Base-by-base conservation (phyloP, 768 basidiomycete genomes). In the Pulveroboletus sp. region DNA sequence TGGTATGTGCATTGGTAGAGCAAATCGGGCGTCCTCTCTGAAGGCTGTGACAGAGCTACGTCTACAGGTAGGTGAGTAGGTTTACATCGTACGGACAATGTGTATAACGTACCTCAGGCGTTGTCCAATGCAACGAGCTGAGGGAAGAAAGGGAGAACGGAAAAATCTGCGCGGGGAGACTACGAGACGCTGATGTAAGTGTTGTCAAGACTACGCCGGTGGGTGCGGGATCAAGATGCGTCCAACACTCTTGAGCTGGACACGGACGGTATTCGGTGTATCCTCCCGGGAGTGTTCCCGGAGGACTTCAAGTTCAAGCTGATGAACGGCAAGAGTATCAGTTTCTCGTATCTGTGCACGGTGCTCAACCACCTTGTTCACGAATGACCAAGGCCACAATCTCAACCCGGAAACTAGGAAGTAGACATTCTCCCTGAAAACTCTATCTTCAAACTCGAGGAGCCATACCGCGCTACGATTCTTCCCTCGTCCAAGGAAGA, bases 191-290 rank as follows among this genome's bases (percentile, higher is more conserved):
- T n/a, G n/a, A n/a, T n/a, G n/a, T n/a, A n/a, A n/a, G n/a, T n/a
- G n/a, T n/a, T n/a, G n/a, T n/a, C n/a, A n/a, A n/a, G n/a, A n/a
- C n/a, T n/a, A n/a, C n/a, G n/a, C n/a, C n/a, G n/a, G n/a, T n/a
- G n/a, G n/a, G n/a, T n/a, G n/a, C n/a, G n/a, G n/a, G n/a, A n/a
- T n/a, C n/a, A n/a, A n/a, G n/a, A n/a, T n/a, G n/a, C n/a, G n/a
- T n/a, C n/a, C n/a, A n/a, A n/a, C n/a, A n/a, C n/a, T n/a, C n/a
- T n/a, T 44, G 96, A 99, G 63, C 72, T 99, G 57, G 96, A 99
- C 67, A 99, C 96, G 13, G 96, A 99, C 69, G 95, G 96, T 55
- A 99, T 99, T 56, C 98, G 96, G 96, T 99, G 96, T 71, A 99
- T 99, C 95, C 83, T 98, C 22, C 96, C 96, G 5, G 93, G 91